Conservation (phyloP, 2,329 filamentous ascomycete genomes). For the Diatrype stigma region DNA sequence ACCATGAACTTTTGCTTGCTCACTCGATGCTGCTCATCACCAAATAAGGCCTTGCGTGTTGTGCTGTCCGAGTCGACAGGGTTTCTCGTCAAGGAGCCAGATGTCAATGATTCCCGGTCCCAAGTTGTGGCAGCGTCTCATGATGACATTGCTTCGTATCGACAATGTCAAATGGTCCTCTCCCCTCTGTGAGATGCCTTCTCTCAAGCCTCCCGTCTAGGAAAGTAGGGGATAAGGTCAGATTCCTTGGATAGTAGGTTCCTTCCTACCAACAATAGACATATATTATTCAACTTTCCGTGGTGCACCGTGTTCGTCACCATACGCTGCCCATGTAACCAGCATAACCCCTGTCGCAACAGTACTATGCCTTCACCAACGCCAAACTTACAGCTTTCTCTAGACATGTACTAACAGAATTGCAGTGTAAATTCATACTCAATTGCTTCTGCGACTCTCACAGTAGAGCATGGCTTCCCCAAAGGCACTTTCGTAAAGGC, state of each 20-base stretch:
- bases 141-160: neutral
- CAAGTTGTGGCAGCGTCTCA: neutral
- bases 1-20: too few species aligned
- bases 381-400: too few species aligned
- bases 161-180: conserved; percentile 53
- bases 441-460: conserved; percentile 54
- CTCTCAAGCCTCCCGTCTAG: conserved; percentile 54
- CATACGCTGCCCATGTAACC: too few species aligned
- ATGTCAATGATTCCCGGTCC: too few species aligned
- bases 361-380: too few species aligned
- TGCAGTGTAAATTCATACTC: conserved; percentile 49
- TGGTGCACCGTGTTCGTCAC: too few species aligned
- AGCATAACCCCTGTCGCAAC: too few species aligned
- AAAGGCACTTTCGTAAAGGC: conserved; percentile 42
- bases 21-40: too few species aligned
- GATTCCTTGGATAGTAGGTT: conserved; percentile 85
- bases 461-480: conserved; percentile 65
- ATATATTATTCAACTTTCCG: neutral
- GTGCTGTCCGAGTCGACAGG: too few species aligned
- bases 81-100: too few species aligned
- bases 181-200: conserved; percentile 62
- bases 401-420: conserved; percentile 20
- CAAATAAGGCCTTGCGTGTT: too few species aligned
- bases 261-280: conserved; percentile 10
- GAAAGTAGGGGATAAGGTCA: conserved; percentile 68